phyloP scores from a whole-genome alignment of 2,329 filamentous ascomycete species.

The Alternaria longipes region DNA sequence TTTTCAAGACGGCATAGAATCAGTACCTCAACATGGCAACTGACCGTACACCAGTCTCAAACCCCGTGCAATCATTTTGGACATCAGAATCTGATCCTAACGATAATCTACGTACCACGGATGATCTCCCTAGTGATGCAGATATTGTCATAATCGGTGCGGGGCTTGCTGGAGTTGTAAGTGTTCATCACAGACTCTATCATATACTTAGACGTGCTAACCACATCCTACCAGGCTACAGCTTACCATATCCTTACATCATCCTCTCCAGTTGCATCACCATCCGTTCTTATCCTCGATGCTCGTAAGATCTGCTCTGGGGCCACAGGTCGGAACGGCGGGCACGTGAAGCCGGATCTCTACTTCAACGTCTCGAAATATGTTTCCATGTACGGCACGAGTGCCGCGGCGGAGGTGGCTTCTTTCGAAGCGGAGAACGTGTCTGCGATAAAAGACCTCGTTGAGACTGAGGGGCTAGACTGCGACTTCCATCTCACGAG shows the following conservation, averaged over 20 bases:
- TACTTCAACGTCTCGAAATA: conserved; percentile 11
- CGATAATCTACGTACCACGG: not conserved
- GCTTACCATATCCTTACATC: conserved; percentile 3
- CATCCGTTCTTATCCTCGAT: conserved; percentile 50
- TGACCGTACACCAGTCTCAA: not conserved
- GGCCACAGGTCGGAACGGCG: conserved; percentile 64
- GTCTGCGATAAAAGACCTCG: no score
- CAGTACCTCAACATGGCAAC: not conserved
- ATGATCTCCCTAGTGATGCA: not conserved
- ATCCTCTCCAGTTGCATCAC: not conserved
- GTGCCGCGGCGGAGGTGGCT: no score
- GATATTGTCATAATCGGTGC: conserved; percentile 65
- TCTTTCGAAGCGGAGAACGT: no score
- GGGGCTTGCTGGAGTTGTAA: conserved; percentile 54
- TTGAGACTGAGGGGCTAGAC: no score
- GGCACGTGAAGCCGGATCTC: conserved; percentile 52
- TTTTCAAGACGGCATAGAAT: not conserved
- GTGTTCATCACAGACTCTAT: not conserved
- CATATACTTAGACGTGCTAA: not conserved
- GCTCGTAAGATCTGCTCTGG: conserved; percentile 60
- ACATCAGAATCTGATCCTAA: not conserved
- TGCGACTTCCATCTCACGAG: not conserved
- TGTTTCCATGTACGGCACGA: not conserved
- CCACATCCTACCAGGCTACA: not conserved
- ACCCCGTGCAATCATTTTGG: not conserved